These are phyloP conservation scores for Echites panduratus DNA, from an alignment of 257 asterid species.

Conservation along the genomic window DNA sequence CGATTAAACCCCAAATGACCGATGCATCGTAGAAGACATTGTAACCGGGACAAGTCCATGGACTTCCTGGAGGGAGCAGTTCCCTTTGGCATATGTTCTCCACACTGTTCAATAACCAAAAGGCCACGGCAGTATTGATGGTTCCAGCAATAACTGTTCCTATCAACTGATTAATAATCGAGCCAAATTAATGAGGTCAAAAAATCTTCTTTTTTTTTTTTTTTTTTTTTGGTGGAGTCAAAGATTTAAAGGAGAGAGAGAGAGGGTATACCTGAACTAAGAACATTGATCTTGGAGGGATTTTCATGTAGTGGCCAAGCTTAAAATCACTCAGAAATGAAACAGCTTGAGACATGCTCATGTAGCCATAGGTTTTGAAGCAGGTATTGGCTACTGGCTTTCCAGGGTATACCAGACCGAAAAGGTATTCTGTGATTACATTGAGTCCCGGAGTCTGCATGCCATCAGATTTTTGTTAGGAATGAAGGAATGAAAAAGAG, in stretches of 20 bases:
- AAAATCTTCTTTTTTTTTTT: neutral
- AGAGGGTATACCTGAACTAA: conserved; percentile 49
- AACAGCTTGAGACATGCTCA: conserved; percentile 71
- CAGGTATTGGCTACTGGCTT: conserved; percentile 78
- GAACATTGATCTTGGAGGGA: conserved; percentile 86
- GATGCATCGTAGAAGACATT: conserved; percentile 65
- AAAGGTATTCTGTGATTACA: conserved; percentile 55
- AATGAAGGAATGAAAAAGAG: too few relatives aligned
- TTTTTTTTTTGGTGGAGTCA: neutral
- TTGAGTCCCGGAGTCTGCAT: conserved; percentile 66
- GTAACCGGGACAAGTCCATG: conserved; percentile 66
- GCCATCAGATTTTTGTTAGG: neutral
- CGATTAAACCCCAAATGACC: conserved; percentile 71
- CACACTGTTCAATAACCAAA: conserved; percentile 47
- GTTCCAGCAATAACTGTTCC: conserved; percentile 67
- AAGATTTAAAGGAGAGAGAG: too few relatives aligned
- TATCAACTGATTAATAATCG: conserved; percentile 22
- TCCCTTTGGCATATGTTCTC: conserved; percentile 47
- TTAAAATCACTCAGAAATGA: conserved; percentile 72
- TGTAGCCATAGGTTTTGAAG: conserved; percentile 76
- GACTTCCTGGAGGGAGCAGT: conserved; percentile 53
- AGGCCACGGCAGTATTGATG: conserved; percentile 50
- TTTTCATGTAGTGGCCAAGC: conserved; percentile 81
- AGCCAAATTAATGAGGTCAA: neutral
- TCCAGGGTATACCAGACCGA: conserved; percentile 66